phyloP scores from a whole-genome alignment of 1,139 yeast genomes.

The Kodamaea suecica region DNA sequence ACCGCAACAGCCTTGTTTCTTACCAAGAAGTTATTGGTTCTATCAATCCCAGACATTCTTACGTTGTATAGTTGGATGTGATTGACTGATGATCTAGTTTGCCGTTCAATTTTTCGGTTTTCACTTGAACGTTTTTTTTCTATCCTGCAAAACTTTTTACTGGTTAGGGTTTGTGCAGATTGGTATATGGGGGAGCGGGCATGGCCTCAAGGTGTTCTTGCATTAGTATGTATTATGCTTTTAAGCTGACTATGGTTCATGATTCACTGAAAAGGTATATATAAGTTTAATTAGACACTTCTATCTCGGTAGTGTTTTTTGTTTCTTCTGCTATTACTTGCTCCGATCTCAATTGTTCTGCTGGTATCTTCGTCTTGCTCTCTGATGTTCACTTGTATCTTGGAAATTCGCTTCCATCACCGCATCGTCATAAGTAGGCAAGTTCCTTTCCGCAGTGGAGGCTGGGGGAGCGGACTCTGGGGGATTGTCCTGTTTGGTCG shows the following conservation, averaged over 20 bases:
- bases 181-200: too few species aligned
- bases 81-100: not conserved
- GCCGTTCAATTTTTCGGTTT: conserved; percentile 2
- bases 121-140: conserved; percentile 1
- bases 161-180: too few species aligned
- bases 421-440: conserved; percentile 8
- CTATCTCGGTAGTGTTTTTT: too few species aligned
- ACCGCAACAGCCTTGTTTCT: conserved; percentile 56
- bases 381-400: conserved; percentile 12
- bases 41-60: conserved; percentile 10
- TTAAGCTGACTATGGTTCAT: too few species aligned
- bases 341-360: not conserved
- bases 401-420: conserved; percentile 11
- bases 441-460: too few species aligned
- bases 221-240: too few species aligned
- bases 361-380: conserved; percentile 36
- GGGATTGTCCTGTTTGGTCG: not conserved
- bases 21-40: conserved; percentile 39
- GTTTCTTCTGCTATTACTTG: too few species aligned
- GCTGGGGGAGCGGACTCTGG: conserved; percentile 1
- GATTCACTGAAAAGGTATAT: too few species aligned
- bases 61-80: not conserved
- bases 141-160: not conserved
- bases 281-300: too few species aligned
- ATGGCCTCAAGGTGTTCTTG: too few species aligned